phyloP scores from a whole-genome alignment of 805 yeast genomes.

The Candida golubevii region DNA sequence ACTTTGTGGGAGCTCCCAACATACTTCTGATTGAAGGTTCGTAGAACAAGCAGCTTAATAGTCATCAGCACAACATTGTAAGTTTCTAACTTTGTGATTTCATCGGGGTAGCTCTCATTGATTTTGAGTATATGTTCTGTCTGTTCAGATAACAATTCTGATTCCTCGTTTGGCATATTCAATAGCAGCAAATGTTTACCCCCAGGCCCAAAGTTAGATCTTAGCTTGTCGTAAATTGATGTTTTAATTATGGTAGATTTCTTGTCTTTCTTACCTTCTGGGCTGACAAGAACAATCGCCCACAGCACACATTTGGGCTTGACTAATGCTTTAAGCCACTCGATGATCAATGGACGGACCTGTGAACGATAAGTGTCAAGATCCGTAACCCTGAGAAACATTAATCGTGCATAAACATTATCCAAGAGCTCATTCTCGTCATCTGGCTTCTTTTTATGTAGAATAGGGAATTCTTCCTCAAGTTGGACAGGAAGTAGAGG shows the following conservation, averaged over 20 bases:
- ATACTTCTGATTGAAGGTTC: conserved; percentile 43
- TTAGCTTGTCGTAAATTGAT: conserved; percentile 51
- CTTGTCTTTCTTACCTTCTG: conserved; percentile 32
- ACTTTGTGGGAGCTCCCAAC: conserved; percentile 11
- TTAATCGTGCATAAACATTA: conserved; percentile 50
- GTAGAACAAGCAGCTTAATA: conserved; percentile 47
- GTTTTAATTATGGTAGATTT: conserved; percentile 39
- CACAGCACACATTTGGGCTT: conserved; percentile 49
- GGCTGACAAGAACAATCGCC: conserved; percentile 53
- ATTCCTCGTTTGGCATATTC: neutral
- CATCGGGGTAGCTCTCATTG: conserved; percentile 30
- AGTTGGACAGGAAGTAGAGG: conserved; percentile 52
- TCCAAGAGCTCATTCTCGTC: conserved; percentile 18
- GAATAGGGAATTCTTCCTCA: conserved; percentile 52
- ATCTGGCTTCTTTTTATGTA: conserved; percentile 19
- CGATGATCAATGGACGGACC: conserved; percentile 75
- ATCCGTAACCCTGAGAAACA: conserved; percentile 62
- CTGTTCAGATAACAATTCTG: conserved; percentile 12
- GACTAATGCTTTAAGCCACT: conserved; percentile 60
- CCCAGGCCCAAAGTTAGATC: conserved; percentile 44
- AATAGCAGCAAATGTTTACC: conserved; percentile 35
- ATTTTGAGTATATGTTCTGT: conserved; percentile 27
- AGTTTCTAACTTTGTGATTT: conserved; percentile 41
- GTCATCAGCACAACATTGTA: conserved; percentile 46
- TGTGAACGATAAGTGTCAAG: conserved; percentile 73